Evolutionary conservation across 345 rosid species (phyloP).

Genomic region (Eucalyptus erythrocorys): DNA sequence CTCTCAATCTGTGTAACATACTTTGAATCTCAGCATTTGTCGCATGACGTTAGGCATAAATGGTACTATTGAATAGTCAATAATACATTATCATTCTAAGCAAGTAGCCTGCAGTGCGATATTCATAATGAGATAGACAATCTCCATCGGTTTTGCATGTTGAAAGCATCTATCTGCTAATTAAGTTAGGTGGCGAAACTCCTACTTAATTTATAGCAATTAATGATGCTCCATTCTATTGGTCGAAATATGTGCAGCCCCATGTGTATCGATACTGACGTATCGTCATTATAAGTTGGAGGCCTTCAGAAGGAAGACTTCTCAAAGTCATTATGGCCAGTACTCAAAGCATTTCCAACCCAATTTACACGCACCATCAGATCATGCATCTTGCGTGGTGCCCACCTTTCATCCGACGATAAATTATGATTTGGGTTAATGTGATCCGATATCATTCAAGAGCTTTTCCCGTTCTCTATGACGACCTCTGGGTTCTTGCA

Average conservation of each 20-base stretch:
- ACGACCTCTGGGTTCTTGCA: neutral
- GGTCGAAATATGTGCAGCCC: neutral
- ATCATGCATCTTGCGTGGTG: neutral
- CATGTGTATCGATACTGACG: neutral
- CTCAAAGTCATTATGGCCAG: neutral
- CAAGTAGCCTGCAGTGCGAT: neutral
- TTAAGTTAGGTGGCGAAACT: neutral
- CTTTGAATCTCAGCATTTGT: neutral
- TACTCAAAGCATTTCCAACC: neutral
- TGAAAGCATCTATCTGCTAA: neutral
- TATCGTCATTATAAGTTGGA: neutral
- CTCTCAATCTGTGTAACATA: neutral
- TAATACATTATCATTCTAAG: neutral
- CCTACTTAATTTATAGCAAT: neutral
- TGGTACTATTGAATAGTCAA: neutral
- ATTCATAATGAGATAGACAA: neutral
- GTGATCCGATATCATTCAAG: neutral
- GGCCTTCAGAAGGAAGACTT: neutral
- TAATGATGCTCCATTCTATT: neutral
- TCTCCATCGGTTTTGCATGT: neutral
- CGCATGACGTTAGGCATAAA: neutral
- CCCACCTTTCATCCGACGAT: neutral
- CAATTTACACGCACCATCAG: neutral
- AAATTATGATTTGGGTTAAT: neutral
- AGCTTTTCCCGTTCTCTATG: neutral